Evolutionary conservation across 2,329 filamentous ascomycete genomes (phyloP).

Genomic region (Coniochaeta prunicola): DNA sequence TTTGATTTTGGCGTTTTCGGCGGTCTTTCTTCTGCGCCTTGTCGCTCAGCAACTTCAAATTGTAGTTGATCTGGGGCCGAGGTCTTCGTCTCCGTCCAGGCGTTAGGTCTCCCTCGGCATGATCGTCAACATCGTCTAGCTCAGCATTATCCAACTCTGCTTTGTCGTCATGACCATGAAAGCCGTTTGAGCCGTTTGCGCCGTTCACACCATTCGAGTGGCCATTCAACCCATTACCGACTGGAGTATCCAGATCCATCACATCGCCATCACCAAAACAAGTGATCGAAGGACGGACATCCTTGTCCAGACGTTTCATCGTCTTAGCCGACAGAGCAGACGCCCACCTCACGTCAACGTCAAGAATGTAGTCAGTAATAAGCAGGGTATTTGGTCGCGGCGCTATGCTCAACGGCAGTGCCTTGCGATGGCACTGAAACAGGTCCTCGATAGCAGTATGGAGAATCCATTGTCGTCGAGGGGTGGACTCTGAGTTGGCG

Average conservation of each 20-base stretch:
- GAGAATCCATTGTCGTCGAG: slow-evolving; percentile 27
- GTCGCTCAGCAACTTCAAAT: slow-evolving; percentile 51
- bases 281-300: slow-evolving; percentile 36
- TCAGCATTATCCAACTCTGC: slow-evolving; percentile 13
- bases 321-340: slow-evolving; percentile 28
- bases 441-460: slow-evolving; percentile 33
- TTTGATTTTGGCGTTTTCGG: slow-evolving; percentile 31
- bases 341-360: slow-evolving; percentile 40
- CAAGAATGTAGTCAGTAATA: slow-evolving; percentile 38
- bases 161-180: slow-evolving; percentile 9
- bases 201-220: slow-evolving; percentile 7
- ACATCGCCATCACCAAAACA: slow-evolving; percentile 27
- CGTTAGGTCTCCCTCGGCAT: slow-evolving; percentile 38
- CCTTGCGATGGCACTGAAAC: slow-evolving; percentile 27
- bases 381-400: slow-evolving; percentile 20
- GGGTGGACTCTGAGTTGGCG: slow-evolving; percentile 11
- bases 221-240: slow-evolving; percentile 10
- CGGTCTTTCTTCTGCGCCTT: slow-evolving; percentile 45
- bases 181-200: slow-evolving; percentile 7
- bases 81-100: slow-evolving; percentile 43
- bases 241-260: slow-evolving; percentile 16
- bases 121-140: slow-evolving; percentile 36
- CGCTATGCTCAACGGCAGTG: slow-evolving; percentile 20
- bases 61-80: slow-evolving; percentile 46
- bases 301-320: slow-evolving; percentile 26